Evolutionary conservation across 352 stramenopile species (phyloP).

Genomic region (Globisporangium emineosum): DNA sequence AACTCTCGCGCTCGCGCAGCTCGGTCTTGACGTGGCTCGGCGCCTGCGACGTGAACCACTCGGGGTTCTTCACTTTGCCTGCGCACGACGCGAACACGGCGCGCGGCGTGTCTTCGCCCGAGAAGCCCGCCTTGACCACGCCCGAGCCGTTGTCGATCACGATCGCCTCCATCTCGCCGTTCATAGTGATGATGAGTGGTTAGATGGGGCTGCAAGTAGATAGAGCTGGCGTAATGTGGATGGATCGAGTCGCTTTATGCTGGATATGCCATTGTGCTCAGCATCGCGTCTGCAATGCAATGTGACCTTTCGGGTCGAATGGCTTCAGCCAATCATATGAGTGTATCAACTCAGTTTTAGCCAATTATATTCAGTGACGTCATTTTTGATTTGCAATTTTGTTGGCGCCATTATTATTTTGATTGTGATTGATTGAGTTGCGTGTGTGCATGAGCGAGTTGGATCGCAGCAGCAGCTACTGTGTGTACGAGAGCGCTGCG

Average conservation of each 20-base stretch:
- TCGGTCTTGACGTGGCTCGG: constrained; percentile 50
- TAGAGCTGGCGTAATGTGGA: background rate
- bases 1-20: constrained; percentile 71
- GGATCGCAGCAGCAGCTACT: background rate
- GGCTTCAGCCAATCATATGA: background rate
- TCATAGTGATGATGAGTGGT: background rate
- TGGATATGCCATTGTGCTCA: background rate
- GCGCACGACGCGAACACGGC: constrained; percentile 67
- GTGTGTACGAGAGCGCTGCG: constrained; percentile 29
- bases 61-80: constrained; percentile 73
- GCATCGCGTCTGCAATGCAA: background rate
- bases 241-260: background rate
- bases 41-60: constrained; percentile 70
- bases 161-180: constrained; percentile 58
- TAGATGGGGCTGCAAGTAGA: background rate
- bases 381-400: background rate
- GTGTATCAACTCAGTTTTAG: background rate
- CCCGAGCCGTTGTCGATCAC: constrained; percentile 88
- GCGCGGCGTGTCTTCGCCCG: constrained; percentile 80
- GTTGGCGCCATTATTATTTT: constrained; percentile 3
- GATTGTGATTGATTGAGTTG: background rate
- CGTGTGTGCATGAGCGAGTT: background rate
- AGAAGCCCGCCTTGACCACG: constrained; percentile 78
- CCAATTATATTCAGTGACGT: background rate
- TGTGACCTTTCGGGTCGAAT: background rate